Evolutionary conservation across 768 basidiomycete species (phyloP).

Genomic region (Lactarius indigo): DNA sequence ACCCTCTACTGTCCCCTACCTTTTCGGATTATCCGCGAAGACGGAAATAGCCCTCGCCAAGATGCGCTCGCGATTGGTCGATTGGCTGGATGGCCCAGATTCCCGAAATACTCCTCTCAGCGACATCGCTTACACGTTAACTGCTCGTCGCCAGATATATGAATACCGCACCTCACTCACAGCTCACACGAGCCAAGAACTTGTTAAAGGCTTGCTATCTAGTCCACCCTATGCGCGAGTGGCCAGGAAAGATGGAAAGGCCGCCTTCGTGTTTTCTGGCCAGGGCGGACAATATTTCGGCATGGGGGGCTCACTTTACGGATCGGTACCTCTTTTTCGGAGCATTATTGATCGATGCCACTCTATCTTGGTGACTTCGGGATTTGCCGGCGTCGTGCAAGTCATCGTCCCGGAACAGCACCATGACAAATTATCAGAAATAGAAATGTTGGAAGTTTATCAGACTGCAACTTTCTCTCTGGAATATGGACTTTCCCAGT

Average conservation of each 20-base stretch:
- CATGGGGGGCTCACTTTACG: conserved; percentile 61
- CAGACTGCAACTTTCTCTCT: conserved; percentile 58
- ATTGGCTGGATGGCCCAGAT: conserved; percentile 41
- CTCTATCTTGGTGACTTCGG: conserved; percentile 42
- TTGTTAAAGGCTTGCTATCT: conserved; percentile 42
- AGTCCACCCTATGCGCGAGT: conserved; percentile 36
- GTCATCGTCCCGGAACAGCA: conserved; percentile 33
- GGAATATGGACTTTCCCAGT: conserved; percentile 55
- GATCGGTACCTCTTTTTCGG: conserved; percentile 45
- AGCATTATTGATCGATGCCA: conserved; percentile 58
- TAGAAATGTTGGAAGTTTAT: conserved; percentile 43
- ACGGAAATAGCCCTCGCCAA: conserved; percentile 43
- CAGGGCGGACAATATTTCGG: conserved; percentile 65
- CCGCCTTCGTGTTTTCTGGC: conserved; percentile 70
- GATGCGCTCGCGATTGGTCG: conserved; percentile 46
- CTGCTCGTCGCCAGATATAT: conserved; percentile 59
- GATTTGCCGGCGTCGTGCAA: conserved; percentile 48
- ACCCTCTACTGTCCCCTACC: conserved; percentile 29
- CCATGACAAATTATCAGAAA: conserved; percentile 26
- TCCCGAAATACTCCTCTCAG: conserved; percentile 32
- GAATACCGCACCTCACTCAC: conserved; percentile 49
- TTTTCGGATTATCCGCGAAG: conserved; percentile 65
- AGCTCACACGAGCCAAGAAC: conserved; percentile 42
- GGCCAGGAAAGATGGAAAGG: conserved; percentile 32
- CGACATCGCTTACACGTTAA: conserved; percentile 66